Conservation (phyloP, 208 protist species). For the Crithidia fasciculata region DNA sequence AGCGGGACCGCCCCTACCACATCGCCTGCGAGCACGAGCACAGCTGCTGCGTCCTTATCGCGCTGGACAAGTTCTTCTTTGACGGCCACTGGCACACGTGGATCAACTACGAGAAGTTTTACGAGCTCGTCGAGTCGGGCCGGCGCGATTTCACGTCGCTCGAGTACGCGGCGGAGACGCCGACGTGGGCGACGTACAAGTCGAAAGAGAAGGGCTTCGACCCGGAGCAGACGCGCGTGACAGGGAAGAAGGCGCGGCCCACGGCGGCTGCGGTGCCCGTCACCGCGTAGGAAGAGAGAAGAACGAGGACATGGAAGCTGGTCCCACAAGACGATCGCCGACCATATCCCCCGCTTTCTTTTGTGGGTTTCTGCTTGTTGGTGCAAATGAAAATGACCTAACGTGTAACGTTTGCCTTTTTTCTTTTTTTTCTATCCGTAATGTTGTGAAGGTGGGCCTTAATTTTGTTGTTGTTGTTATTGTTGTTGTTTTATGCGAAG, state of each 20-base stretch:
- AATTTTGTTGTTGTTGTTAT: constrained; percentile 10
- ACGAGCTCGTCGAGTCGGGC: constrained; percentile 52
- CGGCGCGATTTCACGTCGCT: constrained; percentile 67
- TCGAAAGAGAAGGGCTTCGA: constrained; percentile 90
- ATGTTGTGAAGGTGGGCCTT: neutral
- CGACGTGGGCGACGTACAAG: constrained; percentile 84
- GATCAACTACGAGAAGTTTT: constrained; percentile 92
- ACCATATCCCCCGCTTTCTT: no score
- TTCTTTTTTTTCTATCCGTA: constrained; percentile 14
- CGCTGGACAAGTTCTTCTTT: constrained; percentile 83
- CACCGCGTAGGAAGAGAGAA: constrained; percentile 31
- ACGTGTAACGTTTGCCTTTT: neutral
- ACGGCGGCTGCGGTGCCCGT: constrained; percentile 31
- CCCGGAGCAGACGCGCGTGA: constrained; percentile 74
- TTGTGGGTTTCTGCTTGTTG: neutral
- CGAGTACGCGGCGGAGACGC: constrained; percentile 81
- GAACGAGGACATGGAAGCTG: neutral
- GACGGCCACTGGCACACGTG: constrained; percentile 88
- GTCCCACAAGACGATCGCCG: no score
- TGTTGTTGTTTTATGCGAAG: neutral
- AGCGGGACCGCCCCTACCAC: constrained; percentile 74
- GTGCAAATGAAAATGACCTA: neutral
- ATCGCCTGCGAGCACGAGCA: constrained; percentile 93
- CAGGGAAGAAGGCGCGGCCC: constrained; percentile 69
- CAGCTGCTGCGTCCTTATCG: constrained; percentile 92